A percentile compares a stretch with the other conserved stretches of the same genome.
phyloP scores from a whole-genome alignment of 169 alveolate species.

The Plasmodium reichenowi region DNA sequence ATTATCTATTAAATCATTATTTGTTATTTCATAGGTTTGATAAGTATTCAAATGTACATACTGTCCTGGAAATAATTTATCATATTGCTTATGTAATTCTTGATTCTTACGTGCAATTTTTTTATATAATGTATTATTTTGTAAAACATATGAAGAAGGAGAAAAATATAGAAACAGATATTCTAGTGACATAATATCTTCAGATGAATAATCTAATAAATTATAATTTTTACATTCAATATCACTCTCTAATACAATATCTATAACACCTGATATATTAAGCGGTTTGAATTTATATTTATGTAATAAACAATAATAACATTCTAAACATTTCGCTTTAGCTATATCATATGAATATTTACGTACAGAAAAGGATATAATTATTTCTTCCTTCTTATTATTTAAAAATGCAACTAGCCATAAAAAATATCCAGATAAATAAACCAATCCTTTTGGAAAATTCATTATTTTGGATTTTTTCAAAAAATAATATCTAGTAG shows the following conservation, averaged over 20 bases:
- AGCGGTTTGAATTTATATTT: conserved; percentile 45
- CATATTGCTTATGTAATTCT: conserved; percentile 4
- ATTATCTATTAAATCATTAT: neutral
- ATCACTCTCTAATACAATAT: conserved; percentile 43
- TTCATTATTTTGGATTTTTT: conserved; percentile 61
- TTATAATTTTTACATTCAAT: conserved; percentile 59
- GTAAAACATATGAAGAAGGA: conserved; percentile 63
- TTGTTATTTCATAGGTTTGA: conserved; percentile 5
- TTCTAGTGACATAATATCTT: conserved; percentile 49
- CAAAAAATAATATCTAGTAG: conserved; percentile 67
- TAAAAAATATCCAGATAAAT: conserved; percentile 73
- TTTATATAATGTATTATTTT: conserved; percentile 32
- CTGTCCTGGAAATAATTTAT: conserved; percentile 33
- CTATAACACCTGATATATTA: conserved; percentile 68
- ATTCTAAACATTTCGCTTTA: conserved; percentile 38
- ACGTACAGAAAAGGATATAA: conserved; percentile 63
- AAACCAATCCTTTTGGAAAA: conserved; percentile 65
- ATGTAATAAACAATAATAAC: conserved; percentile 48
- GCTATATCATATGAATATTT: conserved; percentile 63
- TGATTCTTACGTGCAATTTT: conserved; percentile 1
- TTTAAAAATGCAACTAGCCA: conserved; percentile 59
- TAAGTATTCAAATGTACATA: conserved; percentile 9
- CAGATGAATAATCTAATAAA: conserved; percentile 47
- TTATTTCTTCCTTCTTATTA: conserved; percentile 39
- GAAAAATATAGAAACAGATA: conserved; percentile 44